Conservation (phyloP, 169 alveolate genomes). For the Cryptosporidium muris region DNA sequence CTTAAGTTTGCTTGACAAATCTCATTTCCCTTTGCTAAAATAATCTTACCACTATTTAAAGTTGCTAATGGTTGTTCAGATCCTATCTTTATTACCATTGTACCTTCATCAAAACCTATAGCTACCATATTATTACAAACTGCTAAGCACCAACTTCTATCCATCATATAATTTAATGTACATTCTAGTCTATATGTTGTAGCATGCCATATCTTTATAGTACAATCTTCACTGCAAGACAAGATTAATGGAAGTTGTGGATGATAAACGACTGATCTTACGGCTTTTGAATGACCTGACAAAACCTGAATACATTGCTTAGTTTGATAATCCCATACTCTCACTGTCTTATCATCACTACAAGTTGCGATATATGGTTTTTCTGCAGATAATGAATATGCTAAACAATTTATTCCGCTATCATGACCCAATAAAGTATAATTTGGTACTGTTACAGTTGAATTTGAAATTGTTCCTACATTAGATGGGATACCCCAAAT, state of each 20-base stretch:
- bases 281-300: slow-evolving; percentile 92
- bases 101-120: slow-evolving; percentile 88
- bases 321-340: slow-evolving; percentile 98
- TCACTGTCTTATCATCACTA: slow-evolving; percentile 95
- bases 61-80: slow-evolving; percentile 95
- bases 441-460: slow-evolving; percentile 87
- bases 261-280: slow-evolving; percentile 92
- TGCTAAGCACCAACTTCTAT: slow-evolving; percentile 92
- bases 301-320: slow-evolving; percentile 96
- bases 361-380: slow-evolving; percentile 95
- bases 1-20: slow-evolving; percentile 91
- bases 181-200: slow-evolving; percentile 92
- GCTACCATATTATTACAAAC: slow-evolving; percentile 80
- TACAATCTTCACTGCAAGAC: slow-evolving; percentile 96
- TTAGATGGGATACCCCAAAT: slow-evolving; percentile 89
- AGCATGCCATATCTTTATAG: slow-evolving; percentile 94
- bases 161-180: slow-evolving; percentile 91
- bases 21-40: slow-evolving; percentile 93
- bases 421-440: slow-evolving; percentile 96
- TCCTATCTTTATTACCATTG: slow-evolving; percentile 94
- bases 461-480: slow-evolving; percentile 35
- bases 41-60: slow-evolving; percentile 91
- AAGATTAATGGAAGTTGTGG: slow-evolving; percentile 92
- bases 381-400: slow-evolving; percentile 87
- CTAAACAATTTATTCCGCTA: slow-evolving; percentile 97